phyloP scores from a whole-genome alignment of 2,329 filamentous ascomycete species.

The Exophiala xenobiotica region DNA sequence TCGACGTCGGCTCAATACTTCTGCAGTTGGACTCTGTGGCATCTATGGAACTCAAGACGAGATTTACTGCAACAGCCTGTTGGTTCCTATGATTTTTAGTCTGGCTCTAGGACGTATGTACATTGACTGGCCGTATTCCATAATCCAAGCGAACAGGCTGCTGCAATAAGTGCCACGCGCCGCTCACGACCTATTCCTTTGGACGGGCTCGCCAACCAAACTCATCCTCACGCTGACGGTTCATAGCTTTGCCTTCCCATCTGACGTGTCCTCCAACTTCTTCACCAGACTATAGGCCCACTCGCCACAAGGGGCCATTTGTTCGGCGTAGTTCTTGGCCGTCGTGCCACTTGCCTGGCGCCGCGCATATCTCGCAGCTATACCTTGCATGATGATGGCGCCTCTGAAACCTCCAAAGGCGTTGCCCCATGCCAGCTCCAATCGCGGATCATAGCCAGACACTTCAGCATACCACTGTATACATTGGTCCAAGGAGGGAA shows the following conservation, averaged over 20 bases:
- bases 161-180: no score
- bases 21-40: no score
- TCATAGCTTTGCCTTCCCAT: constrained; percentile 44
- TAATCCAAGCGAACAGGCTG: no score
- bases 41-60: no score
- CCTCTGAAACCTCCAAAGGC: constrained; percentile 62
- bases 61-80: no score
- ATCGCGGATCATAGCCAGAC: constrained; percentile 68
- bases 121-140: no score
- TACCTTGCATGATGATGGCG: constrained; percentile 76
- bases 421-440: constrained; percentile 63
- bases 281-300: constrained; percentile 74
- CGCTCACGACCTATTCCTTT: no score
- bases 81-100: no score
- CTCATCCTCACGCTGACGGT: constrained; percentile 31
- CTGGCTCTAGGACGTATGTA: no score
- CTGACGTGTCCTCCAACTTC: constrained; percentile 40
- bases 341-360: constrained; percentile 86
- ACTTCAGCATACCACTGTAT: constrained; percentile 66
- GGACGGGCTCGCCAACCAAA: no score
- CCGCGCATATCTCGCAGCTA: constrained; percentile 80
- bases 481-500: constrained; percentile 60
- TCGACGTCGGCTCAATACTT: no score
- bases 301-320: constrained; percentile 70
- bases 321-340: constrained; percentile 69